These are phyloP conservation scores for Lichenothelia convexa DNA, from an alignment of 495 filamentous ascomycete genomes.

Conservation along the genomic window DNA sequence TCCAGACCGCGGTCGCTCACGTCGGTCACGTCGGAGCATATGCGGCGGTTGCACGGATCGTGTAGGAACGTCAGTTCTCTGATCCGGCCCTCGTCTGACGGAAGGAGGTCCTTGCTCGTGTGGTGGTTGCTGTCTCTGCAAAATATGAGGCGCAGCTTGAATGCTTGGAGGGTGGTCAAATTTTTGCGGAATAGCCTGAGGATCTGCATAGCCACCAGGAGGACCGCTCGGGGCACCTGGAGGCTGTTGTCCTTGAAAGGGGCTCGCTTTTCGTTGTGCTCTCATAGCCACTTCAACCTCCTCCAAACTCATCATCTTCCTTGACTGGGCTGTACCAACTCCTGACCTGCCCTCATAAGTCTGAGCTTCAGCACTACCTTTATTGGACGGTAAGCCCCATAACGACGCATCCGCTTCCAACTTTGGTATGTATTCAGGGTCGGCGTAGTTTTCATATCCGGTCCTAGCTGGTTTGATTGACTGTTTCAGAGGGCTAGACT, in stretches of 20 bases:
- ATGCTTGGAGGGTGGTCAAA: constrained; percentile 3
- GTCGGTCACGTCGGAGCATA: constrained; percentile 30
- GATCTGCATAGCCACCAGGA: too few relatives aligned
- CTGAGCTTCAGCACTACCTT: constrained; percentile 13
- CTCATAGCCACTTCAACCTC: constrained; percentile 93
- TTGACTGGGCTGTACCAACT: constrained; percentile 15
- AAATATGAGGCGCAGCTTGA: constrained; percentile 16
- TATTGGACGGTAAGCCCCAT: constrained; percentile 61
- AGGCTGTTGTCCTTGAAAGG: constrained; percentile 15
- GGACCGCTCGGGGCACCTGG: constrained; percentile 8
- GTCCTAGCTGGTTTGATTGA: constrained; percentile 42
- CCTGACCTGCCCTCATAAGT: constrained; percentile 7
- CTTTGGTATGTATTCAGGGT: constrained; percentile 58
- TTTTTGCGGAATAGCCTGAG: constrained; percentile 3
- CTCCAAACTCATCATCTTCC: constrained; percentile 88
- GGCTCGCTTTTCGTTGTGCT: constrained; percentile 36
- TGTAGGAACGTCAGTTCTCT: constrained; percentile 18
- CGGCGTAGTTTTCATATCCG: constrained; percentile 78
- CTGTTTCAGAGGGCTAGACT: constrained; percentile 24
- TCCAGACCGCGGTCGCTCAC: constrained; percentile 14
- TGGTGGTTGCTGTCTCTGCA: constrained; percentile 20
- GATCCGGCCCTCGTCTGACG: constrained; percentile 6
- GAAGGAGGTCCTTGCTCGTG: constrained; percentile 4
- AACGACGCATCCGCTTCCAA: constrained; percentile 84
- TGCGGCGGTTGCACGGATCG: constrained; percentile 16